Percentiles rank a stretch among this genome's conserved stretches.
Conservation (phyloP, 2,329 filamentous ascomycete species). For the Nectriaceae sp. region DNA sequence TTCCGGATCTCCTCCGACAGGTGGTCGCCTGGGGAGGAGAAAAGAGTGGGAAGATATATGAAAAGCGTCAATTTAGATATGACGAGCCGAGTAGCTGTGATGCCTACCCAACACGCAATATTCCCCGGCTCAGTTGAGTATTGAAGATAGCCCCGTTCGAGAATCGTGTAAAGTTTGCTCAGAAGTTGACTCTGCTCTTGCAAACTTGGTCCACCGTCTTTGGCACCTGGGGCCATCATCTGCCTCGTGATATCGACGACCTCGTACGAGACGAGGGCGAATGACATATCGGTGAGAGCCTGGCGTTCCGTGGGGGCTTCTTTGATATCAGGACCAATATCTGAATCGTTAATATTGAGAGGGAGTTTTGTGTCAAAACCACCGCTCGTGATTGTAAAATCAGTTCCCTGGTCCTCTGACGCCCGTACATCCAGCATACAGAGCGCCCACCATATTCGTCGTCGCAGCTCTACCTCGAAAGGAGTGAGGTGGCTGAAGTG, state of each 20-base stretch:
- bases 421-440: constrained; percentile 61
- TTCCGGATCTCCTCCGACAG: constrained; percentile 41
- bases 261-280: constrained; percentile 40
- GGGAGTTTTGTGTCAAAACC: constrained; percentile 57
- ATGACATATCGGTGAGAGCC: constrained; percentile 56
- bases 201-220: constrained; percentile 30
- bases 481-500: constrained; percentile 53
- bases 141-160: constrained; percentile 46
- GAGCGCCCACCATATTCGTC: constrained; percentile 64
- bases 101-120: constrained; percentile 40
- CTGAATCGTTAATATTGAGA: constrained; percentile 58
- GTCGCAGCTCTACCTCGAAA: constrained; percentile 64
- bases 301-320: constrained; percentile 47
- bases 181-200: constrained; percentile 47
- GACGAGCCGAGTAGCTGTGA: constrained; percentile 45
- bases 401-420: constrained; percentile 60
- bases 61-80: constrained; percentile 57
- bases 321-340: constrained; percentile 49
- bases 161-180: constrained; percentile 44
- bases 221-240: constrained; percentile 36
- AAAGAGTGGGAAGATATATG: constrained; percentile 54
- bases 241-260: constrained; percentile 38
- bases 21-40: constrained; percentile 39
- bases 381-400: constrained; percentile 45
- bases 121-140: constrained; percentile 34